These are phyloP conservation scores for Rostrohypoxylon terebratum DNA, from an alignment of 495 filamentous ascomycete genomes.

Conservation along the genomic window DNA sequence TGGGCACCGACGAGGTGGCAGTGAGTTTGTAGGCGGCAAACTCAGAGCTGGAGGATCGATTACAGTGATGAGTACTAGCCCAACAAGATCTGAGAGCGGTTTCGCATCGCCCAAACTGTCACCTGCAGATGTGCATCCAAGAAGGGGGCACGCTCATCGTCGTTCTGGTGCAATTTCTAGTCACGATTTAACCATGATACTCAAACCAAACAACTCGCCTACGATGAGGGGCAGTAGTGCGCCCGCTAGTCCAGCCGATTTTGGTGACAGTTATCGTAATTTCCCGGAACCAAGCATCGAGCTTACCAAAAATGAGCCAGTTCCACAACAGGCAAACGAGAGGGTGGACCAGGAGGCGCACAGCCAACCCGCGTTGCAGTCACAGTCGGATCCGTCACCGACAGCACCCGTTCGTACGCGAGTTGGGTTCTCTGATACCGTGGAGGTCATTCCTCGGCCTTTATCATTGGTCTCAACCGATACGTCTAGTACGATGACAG, in stretches of 20 bases:
- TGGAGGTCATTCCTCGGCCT: slow-evolving; percentile 78
- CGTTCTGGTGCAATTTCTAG: slow-evolving; percentile 89
- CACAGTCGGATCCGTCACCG: slow-evolving; percentile 51
- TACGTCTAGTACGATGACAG: slow-evolving; percentile 73
- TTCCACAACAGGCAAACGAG: slow-evolving; percentile 13
- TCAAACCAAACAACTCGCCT: slow-evolving; percentile 65
- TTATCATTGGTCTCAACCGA: slow-evolving; percentile 80
- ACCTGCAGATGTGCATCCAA: slow-evolving; percentile 59
- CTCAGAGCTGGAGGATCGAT: slow-evolving; percentile 67
- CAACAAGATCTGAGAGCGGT: slow-evolving; percentile 70
- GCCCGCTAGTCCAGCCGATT: slow-evolving; percentile 73
- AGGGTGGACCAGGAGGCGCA: slow-evolving; percentile 31
- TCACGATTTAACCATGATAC: slow-evolving; percentile 80
- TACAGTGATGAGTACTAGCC: slow-evolving; percentile 70
- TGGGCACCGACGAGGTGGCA: slow-evolving; percentile 76
- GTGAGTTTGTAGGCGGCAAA: slow-evolving; percentile 83
- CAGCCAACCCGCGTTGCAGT: slow-evolving; percentile 30
- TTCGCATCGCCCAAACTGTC: slow-evolving; percentile 62
- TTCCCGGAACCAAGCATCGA: slow-evolving; percentile 48
- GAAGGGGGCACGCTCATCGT: slow-evolving; percentile 83
- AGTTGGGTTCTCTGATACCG: slow-evolving; percentile 70
- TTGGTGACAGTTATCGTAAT: slow-evolving; percentile 52
- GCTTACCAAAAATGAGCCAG: slow-evolving; percentile 12
- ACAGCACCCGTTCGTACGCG: slow-evolving; percentile 58
- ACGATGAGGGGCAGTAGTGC: slow-evolving; percentile 69